phyloP scores from a whole-genome alignment of 768 basidiomycete species.

The Amanita rubescens region DNA sequence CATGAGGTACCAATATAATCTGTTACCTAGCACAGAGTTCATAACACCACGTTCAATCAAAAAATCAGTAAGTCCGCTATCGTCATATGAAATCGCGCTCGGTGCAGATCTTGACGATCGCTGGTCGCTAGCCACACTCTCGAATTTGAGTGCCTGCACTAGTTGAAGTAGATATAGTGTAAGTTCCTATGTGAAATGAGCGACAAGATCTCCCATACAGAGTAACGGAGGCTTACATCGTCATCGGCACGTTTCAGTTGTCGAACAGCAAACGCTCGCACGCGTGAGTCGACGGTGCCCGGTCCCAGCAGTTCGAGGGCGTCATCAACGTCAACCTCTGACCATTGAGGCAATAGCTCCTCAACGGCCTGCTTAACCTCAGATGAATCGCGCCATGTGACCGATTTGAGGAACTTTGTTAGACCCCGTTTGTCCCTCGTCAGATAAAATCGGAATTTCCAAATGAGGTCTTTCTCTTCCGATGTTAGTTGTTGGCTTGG shows the following conservation, averaged over 20 bases:
- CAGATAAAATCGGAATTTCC: conserved; percentile 99
- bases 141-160: conserved; percentile 97
- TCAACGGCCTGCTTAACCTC: conserved; percentile 99
- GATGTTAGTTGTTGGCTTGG: conserved; percentile 82
- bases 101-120: conserved; percentile 65
- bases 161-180: conserved; percentile 89
- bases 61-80: conserved; percentile 91
- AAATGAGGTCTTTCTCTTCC: conserved; percentile 93
- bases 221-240: conserved; percentile 49
- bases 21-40: conserved; percentile 82
- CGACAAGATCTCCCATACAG: background rate
- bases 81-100: conserved; percentile 78
- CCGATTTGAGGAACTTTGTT: conserved; percentile 96
- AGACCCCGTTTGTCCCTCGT: conserved; percentile 86
- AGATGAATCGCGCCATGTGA: conserved; percentile 93
- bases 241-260: conserved; percentile 90
- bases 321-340: conserved; percentile 94
- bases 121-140: conserved; percentile 73
- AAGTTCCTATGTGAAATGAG: conserved; percentile 58
- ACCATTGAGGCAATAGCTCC: conserved; percentile 92
- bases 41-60: conserved; percentile 78
- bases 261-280: conserved; percentile 89
- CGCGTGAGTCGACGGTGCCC: conserved; percentile 81
- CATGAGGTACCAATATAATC: conserved; percentile 96
- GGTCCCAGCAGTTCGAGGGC: conserved; percentile 93